Base-by-base conservation (phyloP, 345 rosid genomes). In the Psidium guajava region DNA sequence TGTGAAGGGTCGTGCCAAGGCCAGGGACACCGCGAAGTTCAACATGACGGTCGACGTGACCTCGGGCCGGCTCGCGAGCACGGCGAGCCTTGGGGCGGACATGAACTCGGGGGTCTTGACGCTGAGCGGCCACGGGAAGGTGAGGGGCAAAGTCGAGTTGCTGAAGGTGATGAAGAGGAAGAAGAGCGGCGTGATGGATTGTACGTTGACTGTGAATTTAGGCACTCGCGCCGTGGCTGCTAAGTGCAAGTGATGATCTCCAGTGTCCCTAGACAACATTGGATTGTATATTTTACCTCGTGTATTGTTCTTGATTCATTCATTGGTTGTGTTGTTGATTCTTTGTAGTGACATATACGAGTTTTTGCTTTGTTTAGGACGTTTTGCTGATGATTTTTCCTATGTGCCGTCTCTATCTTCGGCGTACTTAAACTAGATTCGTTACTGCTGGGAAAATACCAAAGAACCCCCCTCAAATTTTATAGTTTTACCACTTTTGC, bases 161-260 rank as follows among this genome's bases (percentile, higher is more conserved):
- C 22, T 85, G 82, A 81, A 61, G 84, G 12, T 85, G 42, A 54
- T 85, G 28, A 85, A 22, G 84, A 82, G 59, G 87, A 85, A 52
- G 50, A 82, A 28, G 80, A 36, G 81, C 36, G 59, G 81, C n/a
- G 47, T 81, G 44, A 82, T 85, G 87, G 54, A 82, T 49, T 85
- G 87, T 47, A 58, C 84, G 10, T 44, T 59, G 36, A 24, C 21
- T 1, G 58, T 85, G 42, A 50, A 85, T 77, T 28, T 85, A 40
- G 49, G 80, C 9, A 57, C 55, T 25, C 82, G 82, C 16, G 32
- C 22, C 11, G 27, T 80, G 32, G 32, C 61, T 58, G 9, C 82
- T 5, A 81, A 59, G 74, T 85, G 87, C 84, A 58, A 85, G 75
- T 85, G 83, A 85, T 77, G 28, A 25, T 80, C n/a, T n/a, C 11